Evolutionary conservation across 768 basidiomycete species (phyloP).

Genomic region (Amanita subjunquillea): DNA sequence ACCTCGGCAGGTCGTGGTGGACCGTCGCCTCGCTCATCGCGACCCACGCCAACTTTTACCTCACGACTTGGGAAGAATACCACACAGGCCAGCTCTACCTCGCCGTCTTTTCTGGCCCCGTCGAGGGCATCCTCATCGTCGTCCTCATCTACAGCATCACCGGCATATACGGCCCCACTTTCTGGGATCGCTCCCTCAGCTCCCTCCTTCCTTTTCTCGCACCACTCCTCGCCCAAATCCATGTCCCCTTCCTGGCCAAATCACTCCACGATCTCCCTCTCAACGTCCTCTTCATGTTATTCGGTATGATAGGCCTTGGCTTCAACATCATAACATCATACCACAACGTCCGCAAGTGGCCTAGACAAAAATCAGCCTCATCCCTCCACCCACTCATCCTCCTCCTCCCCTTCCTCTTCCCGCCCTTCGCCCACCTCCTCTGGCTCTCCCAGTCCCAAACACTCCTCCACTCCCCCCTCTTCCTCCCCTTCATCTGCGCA

Average conservation of each 20-base stretch:
- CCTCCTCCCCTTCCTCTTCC: constrained; percentile 71
- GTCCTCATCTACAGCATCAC: constrained; percentile 66
- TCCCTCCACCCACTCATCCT: constrained; percentile 49
- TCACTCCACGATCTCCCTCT: constrained; percentile 44
- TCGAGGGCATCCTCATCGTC: constrained; percentile 92
- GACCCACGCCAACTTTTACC: constrained; percentile 68
- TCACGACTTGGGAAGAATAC: constrained; percentile 80
- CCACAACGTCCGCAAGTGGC: constrained; percentile 59
- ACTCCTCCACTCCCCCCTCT: constrained; percentile 67
- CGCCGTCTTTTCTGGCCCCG: constrained; percentile 88
- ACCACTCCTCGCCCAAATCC: constrained; percentile 27
- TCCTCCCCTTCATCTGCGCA: constrained; percentile 82
- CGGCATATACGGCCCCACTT: constrained; percentile 64
- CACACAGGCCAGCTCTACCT: constrained; percentile 90
- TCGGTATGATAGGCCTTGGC: constrained; percentile 56
- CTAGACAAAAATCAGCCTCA: constrained; percentile 13
- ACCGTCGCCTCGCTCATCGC: constrained; percentile 81
- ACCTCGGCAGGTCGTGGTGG: constrained; percentile 95
- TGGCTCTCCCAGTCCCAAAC: constrained; percentile 76
- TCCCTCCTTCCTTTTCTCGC: constrained; percentile 39
- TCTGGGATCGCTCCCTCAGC: constrained; percentile 72
- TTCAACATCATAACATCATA: constrained; percentile 80
- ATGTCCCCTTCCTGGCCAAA: constrained; percentile 38
- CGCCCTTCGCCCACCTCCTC: constrained; percentile 59
- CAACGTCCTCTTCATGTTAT: constrained; percentile 84